Evolutionary conservation across 2,329 filamentous ascomycete species (phyloP).

Genomic region (Pyricularia grisea): DNA sequence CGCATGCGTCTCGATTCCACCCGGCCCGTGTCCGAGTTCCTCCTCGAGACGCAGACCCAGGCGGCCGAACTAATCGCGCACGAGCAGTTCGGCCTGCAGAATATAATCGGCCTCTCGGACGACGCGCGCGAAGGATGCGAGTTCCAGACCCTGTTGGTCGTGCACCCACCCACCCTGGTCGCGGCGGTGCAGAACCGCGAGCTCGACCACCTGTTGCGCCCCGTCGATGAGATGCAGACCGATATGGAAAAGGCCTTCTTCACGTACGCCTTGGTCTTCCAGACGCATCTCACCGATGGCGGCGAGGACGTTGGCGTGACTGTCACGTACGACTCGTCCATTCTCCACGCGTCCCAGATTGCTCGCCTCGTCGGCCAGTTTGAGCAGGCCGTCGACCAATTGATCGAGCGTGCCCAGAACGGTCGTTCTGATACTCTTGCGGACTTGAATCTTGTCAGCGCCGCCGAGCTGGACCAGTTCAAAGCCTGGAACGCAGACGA

Average conservation of each 20-base stretch:
- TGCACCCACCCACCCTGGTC: conserved; percentile 13
- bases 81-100: conserved; percentile 16
- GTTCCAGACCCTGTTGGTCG: conserved; percentile 20
- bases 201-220: background rate
- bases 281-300: background rate
- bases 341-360: background rate
- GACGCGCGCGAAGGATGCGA: conserved; percentile 12
- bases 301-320: background rate
- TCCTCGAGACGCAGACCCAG: conserved; percentile 16
- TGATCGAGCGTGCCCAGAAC: background rate
- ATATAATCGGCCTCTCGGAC: conserved; percentile 11
- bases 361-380: background rate
- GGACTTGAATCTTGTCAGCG: background rate
- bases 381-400: background rate
- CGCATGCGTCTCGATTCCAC: conserved; percentile 9
- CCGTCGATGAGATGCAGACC: background rate
- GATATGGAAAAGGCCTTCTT: background rate
- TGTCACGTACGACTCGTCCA: background rate
- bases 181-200: background rate
- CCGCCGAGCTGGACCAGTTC: background rate
- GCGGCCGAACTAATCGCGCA: conserved; percentile 14
- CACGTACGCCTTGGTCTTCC: background rate
- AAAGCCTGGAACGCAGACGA: background rate
- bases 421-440: background rate
- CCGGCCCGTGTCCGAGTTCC: background rate